These are phyloP conservation scores for Scleroderma citrinum DNA, from an alignment of 768 basidiomycete genomes.

Conservation along the genomic window DNA sequence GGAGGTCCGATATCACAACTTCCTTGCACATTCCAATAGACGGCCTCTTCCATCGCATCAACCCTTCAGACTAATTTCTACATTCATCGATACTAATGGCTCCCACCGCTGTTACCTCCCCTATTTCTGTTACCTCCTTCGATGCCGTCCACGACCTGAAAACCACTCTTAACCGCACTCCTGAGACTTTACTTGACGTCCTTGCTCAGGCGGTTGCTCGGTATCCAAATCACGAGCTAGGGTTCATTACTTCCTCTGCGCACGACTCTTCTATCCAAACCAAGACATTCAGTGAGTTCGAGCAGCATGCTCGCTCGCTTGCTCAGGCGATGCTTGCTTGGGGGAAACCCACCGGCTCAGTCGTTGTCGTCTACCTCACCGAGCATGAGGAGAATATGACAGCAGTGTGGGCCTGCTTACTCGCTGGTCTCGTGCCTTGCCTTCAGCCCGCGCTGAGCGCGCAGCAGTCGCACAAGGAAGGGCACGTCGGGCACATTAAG, in stretches of 20 bases:
- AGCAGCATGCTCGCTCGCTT: conserved; percentile 7
- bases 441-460: conserved; percentile 30
- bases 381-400: conserved; percentile 31
- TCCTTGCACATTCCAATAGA: conserved; percentile 1
- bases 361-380: conserved; percentile 20
- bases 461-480: conserved; percentile 26
- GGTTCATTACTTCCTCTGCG: conserved; percentile 8
- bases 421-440: conserved; percentile 28
- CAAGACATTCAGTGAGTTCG: conserved; percentile 5
- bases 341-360: conserved; percentile 8
- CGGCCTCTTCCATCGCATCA: background rate
- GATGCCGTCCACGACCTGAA: conserved; percentile 10
- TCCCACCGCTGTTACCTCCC: conserved; percentile 4
- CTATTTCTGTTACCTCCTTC: conserved; percentile 6
- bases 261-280: conserved; percentile 12
- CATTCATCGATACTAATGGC: conserved; percentile 14
- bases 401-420: conserved; percentile 26
- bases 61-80: background rate
- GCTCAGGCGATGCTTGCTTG: conserved; percentile 8
- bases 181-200: conserved; percentile 7
- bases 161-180: background rate
- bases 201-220: conserved; percentile 4
- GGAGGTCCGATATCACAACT: conserved; percentile 3
- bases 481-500: conserved; percentile 24
- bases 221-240: conserved; percentile 7